Conservation (phyloP, 2,329 filamentous ascomycete species). For the Hypoxylon sp. region DNA sequence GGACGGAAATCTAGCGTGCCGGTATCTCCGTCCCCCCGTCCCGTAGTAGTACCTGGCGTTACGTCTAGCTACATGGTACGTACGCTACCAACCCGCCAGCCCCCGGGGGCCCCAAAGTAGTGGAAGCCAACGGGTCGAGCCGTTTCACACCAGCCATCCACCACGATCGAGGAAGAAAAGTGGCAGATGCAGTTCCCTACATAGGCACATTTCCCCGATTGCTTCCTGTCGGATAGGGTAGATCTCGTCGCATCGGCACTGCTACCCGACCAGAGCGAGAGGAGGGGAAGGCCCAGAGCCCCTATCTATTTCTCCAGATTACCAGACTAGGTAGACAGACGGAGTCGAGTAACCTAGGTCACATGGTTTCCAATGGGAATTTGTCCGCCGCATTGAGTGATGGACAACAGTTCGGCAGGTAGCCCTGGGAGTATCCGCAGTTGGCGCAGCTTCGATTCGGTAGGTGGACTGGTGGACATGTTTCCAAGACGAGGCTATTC, state of each 20-base stretch:
- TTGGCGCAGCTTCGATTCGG: conserved; percentile 27
- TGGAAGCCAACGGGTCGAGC: conserved; percentile 42
- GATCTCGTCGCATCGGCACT: conserved; percentile 42
- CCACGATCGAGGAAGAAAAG: conserved; percentile 24
- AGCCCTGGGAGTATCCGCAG: conserved; percentile 14
- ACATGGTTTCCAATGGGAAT: conserved; percentile 26
- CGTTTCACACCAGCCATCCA: conserved; percentile 38
- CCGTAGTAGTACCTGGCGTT: conserved; percentile 33
- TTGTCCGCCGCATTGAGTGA: conserved; percentile 19
- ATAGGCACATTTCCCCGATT: conserved; percentile 39
- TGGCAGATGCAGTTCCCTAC: conserved; percentile 38
- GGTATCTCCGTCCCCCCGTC: conserved; percentile 32
- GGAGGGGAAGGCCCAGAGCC: conserved; percentile 1
- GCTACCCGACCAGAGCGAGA: conserved; percentile 35
- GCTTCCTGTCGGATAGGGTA: conserved; percentile 36
- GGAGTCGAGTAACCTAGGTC: conserved; percentile 26
- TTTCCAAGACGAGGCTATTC: conserved; percentile 18
- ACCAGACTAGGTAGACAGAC: conserved; percentile 22
- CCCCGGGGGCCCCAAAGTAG: conserved; percentile 35
- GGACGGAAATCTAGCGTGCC: conserved; percentile 26
- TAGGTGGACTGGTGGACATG: conserved; percentile 11
- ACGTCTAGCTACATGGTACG: conserved; percentile 29
- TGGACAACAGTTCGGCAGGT: conserved; percentile 21
- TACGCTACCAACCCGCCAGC: too few species aligned
- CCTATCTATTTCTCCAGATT: conserved; percentile 29